phyloP scores from a whole-genome alignment of 2,329 filamentous ascomycete genomes.

The Beauveria sp. region DNA sequence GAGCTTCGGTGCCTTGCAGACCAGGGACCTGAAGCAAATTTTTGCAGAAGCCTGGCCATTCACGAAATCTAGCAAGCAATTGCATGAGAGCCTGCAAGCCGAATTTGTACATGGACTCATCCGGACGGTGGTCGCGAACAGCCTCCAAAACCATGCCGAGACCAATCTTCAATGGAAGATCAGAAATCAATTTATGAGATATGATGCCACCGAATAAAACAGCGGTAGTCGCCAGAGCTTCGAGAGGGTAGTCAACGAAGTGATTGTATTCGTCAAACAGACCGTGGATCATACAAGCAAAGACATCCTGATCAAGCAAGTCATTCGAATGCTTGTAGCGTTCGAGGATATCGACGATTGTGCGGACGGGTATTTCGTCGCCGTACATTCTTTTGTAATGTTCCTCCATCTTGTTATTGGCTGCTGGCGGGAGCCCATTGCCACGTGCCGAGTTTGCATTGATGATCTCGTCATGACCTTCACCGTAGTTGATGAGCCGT shows the following conservation, averaged over 20 bases:
- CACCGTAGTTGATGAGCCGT: conserved; percentile 89
- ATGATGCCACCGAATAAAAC: conserved; percentile 96
- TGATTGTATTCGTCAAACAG: conserved; percentile 96
- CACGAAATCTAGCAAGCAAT: conserved; percentile 70
- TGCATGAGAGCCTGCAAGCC: conserved; percentile 91
- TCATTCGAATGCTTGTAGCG: conserved; percentile 83
- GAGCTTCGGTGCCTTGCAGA: conserved; percentile 78
- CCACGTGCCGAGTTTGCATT: conserved; percentile 73
- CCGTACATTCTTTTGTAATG: conserved; percentile 98
- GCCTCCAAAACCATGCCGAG: conserved; percentile 97
- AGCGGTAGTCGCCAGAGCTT: conserved; percentile 89
- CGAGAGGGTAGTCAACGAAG: conserved; percentile 91
- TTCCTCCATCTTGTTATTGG: conserved; percentile 90
- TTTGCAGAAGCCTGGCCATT: conserved; percentile 94
- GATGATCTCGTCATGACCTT: conserved; percentile 86
- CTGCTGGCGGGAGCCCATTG: conserved; percentile 71
- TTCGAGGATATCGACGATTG: conserved; percentile 77
- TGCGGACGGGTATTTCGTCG: conserved; percentile 75
- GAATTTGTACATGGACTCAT: conserved; percentile 96
- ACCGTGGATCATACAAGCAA: conserved; percentile 97
- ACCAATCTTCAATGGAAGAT: conserved; percentile 86
- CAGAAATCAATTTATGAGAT: conserved; percentile 82
- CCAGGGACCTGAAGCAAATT: conserved; percentile 75
- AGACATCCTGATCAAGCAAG: conserved; percentile 82
- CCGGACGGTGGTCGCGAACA: conserved; percentile 73